Conservation (phyloP, 2,329 filamentous ascomycete genomes). For the Parafenestella ontariensis region DNA sequence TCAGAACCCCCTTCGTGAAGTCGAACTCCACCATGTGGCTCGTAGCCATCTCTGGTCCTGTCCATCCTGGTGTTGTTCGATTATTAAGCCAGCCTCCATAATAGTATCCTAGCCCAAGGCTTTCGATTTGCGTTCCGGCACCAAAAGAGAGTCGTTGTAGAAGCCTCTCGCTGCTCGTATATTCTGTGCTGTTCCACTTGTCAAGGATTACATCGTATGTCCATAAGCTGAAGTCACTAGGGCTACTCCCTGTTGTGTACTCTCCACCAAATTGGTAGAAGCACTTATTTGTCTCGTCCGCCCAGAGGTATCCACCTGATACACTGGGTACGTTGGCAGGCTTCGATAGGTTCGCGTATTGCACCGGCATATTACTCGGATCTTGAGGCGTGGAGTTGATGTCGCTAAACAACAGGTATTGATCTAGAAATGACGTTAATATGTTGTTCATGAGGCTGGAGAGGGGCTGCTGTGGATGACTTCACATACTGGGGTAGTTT, state of each 20-base stretch:
- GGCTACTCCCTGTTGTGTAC: slow-evolving; percentile 48
- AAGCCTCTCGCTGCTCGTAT: slow-evolving; percentile 40
- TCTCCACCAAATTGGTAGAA: slow-evolving; percentile 70
- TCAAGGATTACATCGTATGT: slow-evolving; percentile 65
- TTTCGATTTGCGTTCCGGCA: slow-evolving; percentile 62
- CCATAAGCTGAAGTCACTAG: slow-evolving; percentile 60
- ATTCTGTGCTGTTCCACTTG: slow-evolving; percentile 60
- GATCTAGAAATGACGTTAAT: slow-evolving; percentile 51
- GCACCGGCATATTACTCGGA: slow-evolving; percentile 55
- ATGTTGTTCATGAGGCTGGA: neutral
- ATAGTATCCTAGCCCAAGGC: slow-evolving; percentile 65
- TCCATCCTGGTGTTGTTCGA: slow-evolving; percentile 60
- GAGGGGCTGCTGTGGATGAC: neutral
- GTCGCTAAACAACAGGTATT: slow-evolving; percentile 65
- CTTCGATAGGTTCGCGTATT: slow-evolving; percentile 66
- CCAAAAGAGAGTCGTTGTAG: slow-evolving; percentile 63
- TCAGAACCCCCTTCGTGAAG: slow-evolving; percentile 61
- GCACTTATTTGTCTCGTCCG: slow-evolving; percentile 67
- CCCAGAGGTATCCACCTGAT: slow-evolving; percentile 62
- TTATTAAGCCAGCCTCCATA: slow-evolving; percentile 69
- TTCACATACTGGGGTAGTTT: slow-evolving; percentile 61
- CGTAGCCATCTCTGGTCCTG: slow-evolving; percentile 56
- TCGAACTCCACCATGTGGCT: slow-evolving; percentile 64
- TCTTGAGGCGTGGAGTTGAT: slow-evolving; percentile 53
- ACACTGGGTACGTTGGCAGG: slow-evolving; percentile 63